phyloP scores from a whole-genome alignment of 441 rosid species.

The Manihot esculenta region DNA sequence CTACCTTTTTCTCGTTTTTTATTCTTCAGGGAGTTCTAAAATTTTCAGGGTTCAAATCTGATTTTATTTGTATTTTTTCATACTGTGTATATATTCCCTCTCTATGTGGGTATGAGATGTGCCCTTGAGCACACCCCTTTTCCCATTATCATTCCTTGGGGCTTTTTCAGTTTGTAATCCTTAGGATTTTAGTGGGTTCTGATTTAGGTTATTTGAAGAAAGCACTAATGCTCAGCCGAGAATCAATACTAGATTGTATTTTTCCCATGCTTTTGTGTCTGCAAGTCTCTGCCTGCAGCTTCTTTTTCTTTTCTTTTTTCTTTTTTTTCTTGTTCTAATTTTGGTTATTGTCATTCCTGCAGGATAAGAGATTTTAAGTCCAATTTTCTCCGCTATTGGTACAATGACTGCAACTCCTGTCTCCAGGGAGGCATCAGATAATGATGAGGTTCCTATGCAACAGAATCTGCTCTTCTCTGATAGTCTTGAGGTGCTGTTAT shows the following conservation, averaged over 20 bases:
- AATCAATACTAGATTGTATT: background rate
- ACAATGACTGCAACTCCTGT: slow-evolving; percentile 64
- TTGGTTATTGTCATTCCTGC: slow-evolving; percentile 23
- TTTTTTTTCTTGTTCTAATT: slow-evolving; percentile 11
- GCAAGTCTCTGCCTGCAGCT: background rate
- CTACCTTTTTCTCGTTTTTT: slow-evolving; percentile 10
- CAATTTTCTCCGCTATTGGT: slow-evolving; percentile 26
- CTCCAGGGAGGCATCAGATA: slow-evolving; percentile 63
- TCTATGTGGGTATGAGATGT: background rate
- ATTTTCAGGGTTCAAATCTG: slow-evolving; percentile 1
- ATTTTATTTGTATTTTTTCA: background rate
- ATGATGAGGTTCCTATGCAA: slow-evolving; percentile 80
- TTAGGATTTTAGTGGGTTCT: background rate
- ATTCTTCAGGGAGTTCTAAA: slow-evolving; percentile 7
- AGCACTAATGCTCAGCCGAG: background rate
- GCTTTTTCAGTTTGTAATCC: background rate
- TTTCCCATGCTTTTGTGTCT: background rate
- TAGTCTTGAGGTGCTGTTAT: slow-evolving; percentile 88
- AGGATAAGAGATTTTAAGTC: slow-evolving; percentile 25
- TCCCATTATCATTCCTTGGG: background rate
- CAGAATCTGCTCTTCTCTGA: slow-evolving; percentile 89
- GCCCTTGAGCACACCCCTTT: background rate
- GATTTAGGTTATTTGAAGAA: slow-evolving; percentile 1
- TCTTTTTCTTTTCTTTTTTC: slow-evolving; percentile 3
- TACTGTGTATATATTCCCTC: slow-evolving; percentile 2